Base-by-base conservation (phyloP, 306 rosid genomes). In the Calophaca sinica region DNA sequence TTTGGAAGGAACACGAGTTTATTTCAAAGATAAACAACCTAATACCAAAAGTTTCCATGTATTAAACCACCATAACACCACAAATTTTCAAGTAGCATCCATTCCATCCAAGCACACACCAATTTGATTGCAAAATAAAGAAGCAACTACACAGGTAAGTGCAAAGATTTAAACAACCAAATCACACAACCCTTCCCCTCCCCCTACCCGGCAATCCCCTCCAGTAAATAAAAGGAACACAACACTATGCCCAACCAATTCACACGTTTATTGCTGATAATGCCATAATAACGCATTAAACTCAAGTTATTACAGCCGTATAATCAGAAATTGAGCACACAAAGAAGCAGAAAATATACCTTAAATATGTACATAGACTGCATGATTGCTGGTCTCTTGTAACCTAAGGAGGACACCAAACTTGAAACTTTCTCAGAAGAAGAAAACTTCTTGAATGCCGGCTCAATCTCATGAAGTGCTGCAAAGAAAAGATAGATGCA, bases 351-450 rank as follows among this genome's bases (percentile, higher is more conserved):
- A 72, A 50, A 20, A 58, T n/a, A 62, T 82, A 94, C 99, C 99
- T 94, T 92, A 79, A 92, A 94, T 79, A 94, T 86, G 85, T 94
- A 92, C 99, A 94, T 92, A 42, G 98, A 91, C 88, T 94, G 98
- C 86, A 90, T 74, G 73, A 82, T 39, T 63, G 78, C 87, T 5
- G 97, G 99, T 74, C 88, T 87, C 89, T 85, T 87, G 88, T 91
- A 94, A 67, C 87, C 90, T 78, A 94, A 86, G 52, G 97, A 94
- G 71, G 41, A 11, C 55, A 94, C 77, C 88, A 94, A 77, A 71
- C 88, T 72, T 4, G 90, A 80, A 79, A 86, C 0, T 73, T 91
- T 90, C 83, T 87, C 87, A 2, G 97, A 91, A 72, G 74, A 75
- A 68, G 98, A 90, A 84, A 94, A 79, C 38, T 78, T 85, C 75